A percentile compares a stretch with the other conserved stretches of the same genome.
These are phyloP conservation scores for Xylaria multiplex DNA, from an alignment of 2,329 filamentous ascomycete species.

Conservation along the genomic window DNA sequence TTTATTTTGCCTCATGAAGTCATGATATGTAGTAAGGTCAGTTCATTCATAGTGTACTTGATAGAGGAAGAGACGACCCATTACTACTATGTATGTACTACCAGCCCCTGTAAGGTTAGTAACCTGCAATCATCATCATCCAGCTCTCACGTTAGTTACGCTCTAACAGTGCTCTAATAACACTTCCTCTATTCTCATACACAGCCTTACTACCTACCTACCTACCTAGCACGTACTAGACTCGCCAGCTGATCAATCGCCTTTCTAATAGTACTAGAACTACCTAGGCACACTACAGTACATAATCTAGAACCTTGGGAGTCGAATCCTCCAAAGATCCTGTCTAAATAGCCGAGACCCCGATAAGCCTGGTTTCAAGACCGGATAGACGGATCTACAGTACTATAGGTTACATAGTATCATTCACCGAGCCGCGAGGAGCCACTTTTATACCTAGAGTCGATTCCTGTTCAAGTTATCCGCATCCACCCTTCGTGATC, in stretches of 20 bases:
- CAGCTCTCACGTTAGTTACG: slow-evolving; percentile 1
- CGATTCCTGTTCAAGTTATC: slow-evolving; percentile 19
- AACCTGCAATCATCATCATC: slow-evolving; percentile 6
- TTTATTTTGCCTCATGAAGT: slow-evolving; percentile 14
- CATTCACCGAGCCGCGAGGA: slow-evolving; percentile 27
- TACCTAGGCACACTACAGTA: too few species aligned
- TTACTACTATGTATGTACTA: neutral
- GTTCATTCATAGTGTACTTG: neutral
- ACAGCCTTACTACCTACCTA: too few species aligned
- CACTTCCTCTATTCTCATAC: neutral
- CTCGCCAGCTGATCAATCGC: slow-evolving; percentile 2
- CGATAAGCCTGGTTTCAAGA: slow-evolving; percentile 6
- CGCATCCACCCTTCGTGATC: slow-evolving; percentile 19
- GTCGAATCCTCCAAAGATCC: slow-evolving; percentile 13
- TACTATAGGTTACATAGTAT: slow-evolving; percentile 9
- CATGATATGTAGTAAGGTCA: slow-evolving; percentile 4
- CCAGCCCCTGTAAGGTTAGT: slow-evolving; percentile 7
- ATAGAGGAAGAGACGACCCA: neutral
- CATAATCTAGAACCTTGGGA: neutral
- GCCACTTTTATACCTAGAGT: slow-evolving; percentile 27
- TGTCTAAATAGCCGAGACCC: neutral
- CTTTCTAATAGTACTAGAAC: neutral
- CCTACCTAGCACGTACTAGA: neutral
- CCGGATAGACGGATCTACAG: slow-evolving; percentile 16
- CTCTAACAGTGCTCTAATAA: neutral